These are phyloP conservation scores for Didymella arachidicola DNA, from an alignment of 2,329 filamentous ascomycete species.

Conservation along the genomic window DNA sequence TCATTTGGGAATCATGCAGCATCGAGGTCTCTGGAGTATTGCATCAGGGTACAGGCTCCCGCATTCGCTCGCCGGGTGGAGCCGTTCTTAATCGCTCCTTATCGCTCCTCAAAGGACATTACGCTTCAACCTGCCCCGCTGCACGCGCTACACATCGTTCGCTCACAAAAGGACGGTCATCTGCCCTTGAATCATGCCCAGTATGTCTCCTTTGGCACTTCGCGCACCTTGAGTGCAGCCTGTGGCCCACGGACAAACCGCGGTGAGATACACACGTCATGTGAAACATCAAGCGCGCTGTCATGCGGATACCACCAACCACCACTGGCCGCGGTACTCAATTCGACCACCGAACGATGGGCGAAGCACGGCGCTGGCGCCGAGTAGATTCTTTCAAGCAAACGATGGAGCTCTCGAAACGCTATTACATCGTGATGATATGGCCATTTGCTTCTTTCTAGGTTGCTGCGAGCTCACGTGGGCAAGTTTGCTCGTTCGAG, in stretches of 20 bases:
- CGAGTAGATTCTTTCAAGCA: neutral
- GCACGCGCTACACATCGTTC: neutral
- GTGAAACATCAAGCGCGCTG: constrained; percentile 31
- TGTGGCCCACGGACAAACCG: constrained; percentile 3
- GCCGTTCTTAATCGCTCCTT: constrained; percentile 25
- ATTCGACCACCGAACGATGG: neutral
- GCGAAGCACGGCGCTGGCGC: neutral
- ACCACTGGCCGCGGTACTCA: constrained; percentile 5
- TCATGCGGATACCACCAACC: constrained; percentile 22
- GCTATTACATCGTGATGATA: neutral
- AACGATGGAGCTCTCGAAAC: neutral
- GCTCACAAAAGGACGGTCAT: neutral
- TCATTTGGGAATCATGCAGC: constrained; percentile 6
- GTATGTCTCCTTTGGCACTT: neutral
- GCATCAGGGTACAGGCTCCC: constrained; percentile 25
- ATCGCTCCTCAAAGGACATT: constrained; percentile 10
- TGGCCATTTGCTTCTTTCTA: neutral
- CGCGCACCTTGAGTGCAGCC: neutral
- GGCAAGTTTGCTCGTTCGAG: neutral
- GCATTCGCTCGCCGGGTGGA: constrained; percentile 24
- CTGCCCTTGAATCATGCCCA: neutral
- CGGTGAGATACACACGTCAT: constrained; percentile 27
- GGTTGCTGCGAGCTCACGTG: neutral
- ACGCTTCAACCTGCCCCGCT: constrained; percentile 8
- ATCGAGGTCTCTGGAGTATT: constrained; percentile 5